A percentile compares a stretch with the other conserved stretches of the same genome.
These are phyloP conservation scores for Fusarium succisae DNA, from an alignment of 2,329 filamentous ascomycete genomes.

Conservation along the genomic window DNA sequence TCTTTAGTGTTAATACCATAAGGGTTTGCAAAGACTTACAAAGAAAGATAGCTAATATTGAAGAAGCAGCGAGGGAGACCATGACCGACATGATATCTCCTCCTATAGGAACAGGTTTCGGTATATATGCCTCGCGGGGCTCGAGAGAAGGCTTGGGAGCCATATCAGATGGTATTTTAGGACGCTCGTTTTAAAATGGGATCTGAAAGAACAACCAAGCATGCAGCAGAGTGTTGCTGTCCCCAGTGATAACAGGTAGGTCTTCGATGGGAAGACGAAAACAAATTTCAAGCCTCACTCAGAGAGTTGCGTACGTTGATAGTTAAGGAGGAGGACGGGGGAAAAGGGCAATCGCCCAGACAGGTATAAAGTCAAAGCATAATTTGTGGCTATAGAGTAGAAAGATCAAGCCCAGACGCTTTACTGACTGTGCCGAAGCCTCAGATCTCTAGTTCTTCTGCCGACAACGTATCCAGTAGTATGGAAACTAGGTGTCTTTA, in stretches of 20 bases:
- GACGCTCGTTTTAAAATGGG: not conserved
- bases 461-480: not conserved
- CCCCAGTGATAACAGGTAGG: not conserved
- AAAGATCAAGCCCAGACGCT: slow-evolving; percentile 2
- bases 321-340: not conserved
- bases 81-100: slow-evolving; percentile 50
- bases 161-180: slow-evolving; percentile 9
- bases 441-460: not conserved
- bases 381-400: slow-evolving; percentile 16
- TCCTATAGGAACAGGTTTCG: slow-evolving; percentile 44
- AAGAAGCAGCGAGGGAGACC: slow-evolving; percentile 47
- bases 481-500: not conserved
- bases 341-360: not conserved
- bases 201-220: not conserved
- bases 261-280: not conserved
- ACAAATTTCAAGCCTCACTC: not conserved
- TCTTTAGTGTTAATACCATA: not conserved
- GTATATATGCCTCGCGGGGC: slow-evolving; percentile 13
- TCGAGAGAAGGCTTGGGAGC: slow-evolving; percentile 5
- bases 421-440: slow-evolving; percentile 1
- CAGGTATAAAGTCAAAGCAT: slow-evolving; percentile 14
- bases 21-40: slow-evolving; percentile 41
- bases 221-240: not conserved
- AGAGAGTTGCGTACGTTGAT: not conserved
- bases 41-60: slow-evolving; percentile 49